phyloP scores from a whole-genome alignment of 2,329 filamentous ascomycete species.

The Hortaea werneckii region DNA sequence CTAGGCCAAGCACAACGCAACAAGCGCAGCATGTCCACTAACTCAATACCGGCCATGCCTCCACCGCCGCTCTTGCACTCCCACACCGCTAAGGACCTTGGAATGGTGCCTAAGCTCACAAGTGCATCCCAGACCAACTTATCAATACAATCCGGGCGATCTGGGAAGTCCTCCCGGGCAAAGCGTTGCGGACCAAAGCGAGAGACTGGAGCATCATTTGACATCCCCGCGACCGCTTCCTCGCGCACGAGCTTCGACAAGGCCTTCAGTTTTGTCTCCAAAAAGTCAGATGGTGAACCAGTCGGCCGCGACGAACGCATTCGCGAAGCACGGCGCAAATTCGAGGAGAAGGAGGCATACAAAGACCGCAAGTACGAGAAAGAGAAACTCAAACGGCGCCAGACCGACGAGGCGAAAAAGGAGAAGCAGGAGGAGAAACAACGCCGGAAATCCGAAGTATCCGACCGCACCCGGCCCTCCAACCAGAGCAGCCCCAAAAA shows the following conservation, averaged over 20 bases:
- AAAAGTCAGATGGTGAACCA: slow-evolving; percentile 39
- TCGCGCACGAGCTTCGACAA: slow-evolving; percentile 49
- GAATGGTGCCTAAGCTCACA: slow-evolving; percentile 37
- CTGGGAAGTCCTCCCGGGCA: slow-evolving; percentile 17
- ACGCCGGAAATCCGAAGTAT: slow-evolving; percentile 31
- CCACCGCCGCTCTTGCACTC: slow-evolving; percentile 22
- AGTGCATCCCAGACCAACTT: slow-evolving; percentile 45
- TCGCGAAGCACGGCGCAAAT: slow-evolving; percentile 45
- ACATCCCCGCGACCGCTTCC: slow-evolving; percentile 40
- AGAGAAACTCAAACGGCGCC: slow-evolving; percentile 37
- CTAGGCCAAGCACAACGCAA: slow-evolving; percentile 27
- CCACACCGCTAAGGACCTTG: slow-evolving; percentile 26
- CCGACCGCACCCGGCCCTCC: slow-evolving; percentile 2
- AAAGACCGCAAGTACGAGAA: slow-evolving; percentile 46
- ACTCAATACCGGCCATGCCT: slow-evolving; percentile 21
- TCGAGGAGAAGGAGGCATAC: slow-evolving; percentile 48
- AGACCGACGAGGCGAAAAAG: slow-evolving; percentile 35
- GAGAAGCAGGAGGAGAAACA: slow-evolving; percentile 34
- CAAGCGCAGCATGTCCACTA: slow-evolving; percentile 36
- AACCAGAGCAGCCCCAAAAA: slow-evolving; percentile 15
- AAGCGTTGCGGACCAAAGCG: slow-evolving; percentile 32
- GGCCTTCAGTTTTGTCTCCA: slow-evolving; percentile 39
- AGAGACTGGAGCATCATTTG: slow-evolving; percentile 40
- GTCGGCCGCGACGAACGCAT: slow-evolving; percentile 46
- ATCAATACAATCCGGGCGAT: slow-evolving; percentile 33